Conservation (phyloP, 805 yeast species). For the Cyberlindnera mrakii region DNA sequence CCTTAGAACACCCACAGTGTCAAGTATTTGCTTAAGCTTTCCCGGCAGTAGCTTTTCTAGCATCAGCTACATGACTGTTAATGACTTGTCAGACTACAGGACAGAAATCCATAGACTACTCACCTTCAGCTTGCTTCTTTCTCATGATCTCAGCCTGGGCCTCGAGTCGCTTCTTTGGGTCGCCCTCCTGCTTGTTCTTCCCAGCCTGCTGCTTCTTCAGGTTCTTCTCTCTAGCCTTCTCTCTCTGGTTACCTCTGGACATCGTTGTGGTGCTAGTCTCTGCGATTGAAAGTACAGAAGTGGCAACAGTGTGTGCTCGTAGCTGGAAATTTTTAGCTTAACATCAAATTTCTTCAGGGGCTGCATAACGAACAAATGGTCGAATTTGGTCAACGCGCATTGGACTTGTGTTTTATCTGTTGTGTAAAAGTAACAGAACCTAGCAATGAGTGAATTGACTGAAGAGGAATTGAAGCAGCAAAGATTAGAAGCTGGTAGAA, state of each 20-base stretch:
- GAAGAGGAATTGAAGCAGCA: slow-evolving; percentile 42
- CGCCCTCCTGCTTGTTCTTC: slow-evolving; percentile 64
- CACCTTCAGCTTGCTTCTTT: slow-evolving; percentile 79
- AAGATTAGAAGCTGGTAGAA: slow-evolving; percentile 68
- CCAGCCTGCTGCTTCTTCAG: slow-evolving; percentile 73
- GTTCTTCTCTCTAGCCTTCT: slow-evolving; percentile 85
- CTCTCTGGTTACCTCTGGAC: slow-evolving; percentile 98
- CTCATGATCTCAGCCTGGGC: slow-evolving; percentile 87
- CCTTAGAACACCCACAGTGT: too few species aligned
- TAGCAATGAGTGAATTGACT: slow-evolving; percentile 19
- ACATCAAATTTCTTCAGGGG: too few species aligned
- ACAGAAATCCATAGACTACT: slow-evolving; percentile 22
- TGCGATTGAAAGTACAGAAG: not conserved
- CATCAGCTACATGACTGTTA: slow-evolving; percentile 37
- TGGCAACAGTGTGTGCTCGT: too few species aligned
- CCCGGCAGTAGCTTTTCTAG: slow-evolving; percentile 35
- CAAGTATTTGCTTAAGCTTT: not conserved
- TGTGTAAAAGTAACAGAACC: too few species aligned
- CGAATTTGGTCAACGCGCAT: not conserved
- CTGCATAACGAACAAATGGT: too few species aligned
- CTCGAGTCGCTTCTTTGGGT: slow-evolving; percentile 80
- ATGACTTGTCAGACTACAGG: not conserved
- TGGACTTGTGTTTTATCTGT: too few species aligned
- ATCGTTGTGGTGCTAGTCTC: slow-evolving; percentile 30
- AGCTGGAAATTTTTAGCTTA: too few species aligned